A percentile compares a stretch with the other conserved stretches of the same genome.
phyloP scores from a whole-genome alignment of 2,329 filamentous ascomycete genomes.

The Fusarium sp. region DNA sequence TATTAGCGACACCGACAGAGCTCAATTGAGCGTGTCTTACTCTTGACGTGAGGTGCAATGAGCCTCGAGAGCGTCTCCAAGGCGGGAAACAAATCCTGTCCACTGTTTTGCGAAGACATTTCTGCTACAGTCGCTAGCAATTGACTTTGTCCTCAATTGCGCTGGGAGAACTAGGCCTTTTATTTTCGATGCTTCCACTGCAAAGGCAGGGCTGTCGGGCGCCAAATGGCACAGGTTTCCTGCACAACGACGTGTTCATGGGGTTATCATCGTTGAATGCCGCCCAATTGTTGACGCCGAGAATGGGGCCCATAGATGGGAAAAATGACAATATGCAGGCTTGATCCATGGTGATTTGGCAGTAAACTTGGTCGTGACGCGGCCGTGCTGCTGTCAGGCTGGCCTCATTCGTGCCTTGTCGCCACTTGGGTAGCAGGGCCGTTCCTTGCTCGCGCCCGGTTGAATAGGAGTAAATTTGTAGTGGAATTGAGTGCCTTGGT shows the following conservation, averaged over 20 bases:
- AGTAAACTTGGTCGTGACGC: conserved; percentile 3
- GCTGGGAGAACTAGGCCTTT: neutral
- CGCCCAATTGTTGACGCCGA: conserved; percentile 6
- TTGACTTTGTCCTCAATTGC: neutral
- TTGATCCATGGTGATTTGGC: conserved; percentile 7
- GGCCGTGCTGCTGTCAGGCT: conserved; percentile 12
- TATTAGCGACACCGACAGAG: neutral
- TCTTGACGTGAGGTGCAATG: conserved; percentile 23
- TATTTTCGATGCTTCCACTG: neutral
- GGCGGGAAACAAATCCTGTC: conserved; percentile 30
- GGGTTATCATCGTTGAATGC: neutral
- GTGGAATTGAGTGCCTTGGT: neutral
- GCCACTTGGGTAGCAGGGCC: conserved; percentile 10
- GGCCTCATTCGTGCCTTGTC: conserved; percentile 25
- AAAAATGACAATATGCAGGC: neutral
- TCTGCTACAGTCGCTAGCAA: neutral
- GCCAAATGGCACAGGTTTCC: conserved; percentile 5
- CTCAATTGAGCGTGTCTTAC: neutral
- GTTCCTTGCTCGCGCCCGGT: neutral
- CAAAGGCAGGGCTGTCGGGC: conserved; percentile 9
- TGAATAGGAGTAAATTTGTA: neutral
- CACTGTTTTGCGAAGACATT: conserved; percentile 22
- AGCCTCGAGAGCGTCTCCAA: conserved; percentile 22
- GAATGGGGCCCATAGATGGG: neutral
- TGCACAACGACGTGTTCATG: conserved; percentile 22